Evolutionary conservation across 176 grass and related monocot species (phyloP).

Genomic region (Carex cristatella): DNA sequence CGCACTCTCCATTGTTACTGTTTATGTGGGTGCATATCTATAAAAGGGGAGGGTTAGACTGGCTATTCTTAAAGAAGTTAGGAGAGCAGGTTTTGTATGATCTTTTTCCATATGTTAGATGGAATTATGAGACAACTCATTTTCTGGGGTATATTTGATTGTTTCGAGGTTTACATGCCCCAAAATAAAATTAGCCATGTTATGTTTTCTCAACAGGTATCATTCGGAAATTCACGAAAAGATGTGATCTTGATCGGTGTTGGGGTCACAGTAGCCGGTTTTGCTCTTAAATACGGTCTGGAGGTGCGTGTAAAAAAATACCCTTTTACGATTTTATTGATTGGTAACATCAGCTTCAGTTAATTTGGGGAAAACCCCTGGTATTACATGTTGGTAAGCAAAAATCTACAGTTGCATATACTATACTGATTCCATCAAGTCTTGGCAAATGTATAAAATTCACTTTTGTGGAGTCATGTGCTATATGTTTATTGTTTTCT

Average conservation of each 20-base stretch:
- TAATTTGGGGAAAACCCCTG: neutral
- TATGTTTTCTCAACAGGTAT: constrained; percentile 31
- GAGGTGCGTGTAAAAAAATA: constrained; percentile 44
- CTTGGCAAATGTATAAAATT: neutral
- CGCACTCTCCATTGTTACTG: neutral
- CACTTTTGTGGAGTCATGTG: neutral
- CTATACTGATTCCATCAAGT: neutral
- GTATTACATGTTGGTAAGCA: neutral
- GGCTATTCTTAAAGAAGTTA: neutral
- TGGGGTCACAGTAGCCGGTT: constrained; percentile 55
- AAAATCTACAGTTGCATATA: neutral
- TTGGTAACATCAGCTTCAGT: neutral
- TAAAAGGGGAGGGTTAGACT: neutral
- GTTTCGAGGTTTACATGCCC: neutral
- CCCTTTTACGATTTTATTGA: neutral
- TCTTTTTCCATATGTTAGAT: neutral
- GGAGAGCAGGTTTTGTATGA: neutral
- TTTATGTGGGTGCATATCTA: neutral
- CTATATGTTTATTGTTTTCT: neutral
- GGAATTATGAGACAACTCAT: neutral
- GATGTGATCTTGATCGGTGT: constrained; percentile 92
- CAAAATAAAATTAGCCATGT: neutral
- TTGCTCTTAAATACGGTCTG: constrained; percentile 69
- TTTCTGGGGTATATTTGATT: neutral
- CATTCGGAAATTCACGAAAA: constrained; percentile 87